Base-by-base conservation (phyloP, 2,329 filamentous ascomycete species). In the Truncatella angustata region DNA sequence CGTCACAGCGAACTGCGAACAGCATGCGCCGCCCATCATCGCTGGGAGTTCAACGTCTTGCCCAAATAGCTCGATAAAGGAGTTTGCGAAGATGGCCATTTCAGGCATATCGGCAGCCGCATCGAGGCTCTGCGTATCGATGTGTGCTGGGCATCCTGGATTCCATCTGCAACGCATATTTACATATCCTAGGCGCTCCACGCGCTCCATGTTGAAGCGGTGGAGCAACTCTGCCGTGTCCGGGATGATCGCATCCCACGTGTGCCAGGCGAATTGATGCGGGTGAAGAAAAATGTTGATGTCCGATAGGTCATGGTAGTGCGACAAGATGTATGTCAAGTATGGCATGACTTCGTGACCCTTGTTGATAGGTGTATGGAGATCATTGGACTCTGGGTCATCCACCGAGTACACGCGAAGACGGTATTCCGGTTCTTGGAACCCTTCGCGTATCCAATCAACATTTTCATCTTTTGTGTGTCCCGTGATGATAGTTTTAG, bases 401-500 rank as follows among this genome's bases (percentile, higher is more conserved):
- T 46, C 43, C n/a, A 46, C 43, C 16, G 43, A 46, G 26, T 46
- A 46, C 16, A 46, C 34, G n/a, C 18, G 24, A n/a, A 35, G 28
- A n/a, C n/a, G 43, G 11, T 35, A 46, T 11, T 46, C 43, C 9
- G 43, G 43, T n/a, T 18, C 43, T 7, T 11, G 24, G 26, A 46
- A 46, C 4, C 16, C 18, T 12, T 46, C 43, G 14, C 43, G 43
- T 28, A 46, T 26, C 43, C 43, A 46, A 24, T 16, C 26, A 12
- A 46, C 43, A 11, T 46, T 32, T 26, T 44, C 37, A 50, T 45
- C 54, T 51, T 14, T 35, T 20, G 28, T 53, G 32, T 39, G 36
- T 9, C 24, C 30, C 11, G 42, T 39, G 20, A 37, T 20, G n/a
- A 46, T 30, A 5, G 43, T 46, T 18, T 16, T 46, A 16, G 26